Base-by-base conservation (phyloP, 768 basidiomycete species). In the Tricholoma sp. region DNA sequence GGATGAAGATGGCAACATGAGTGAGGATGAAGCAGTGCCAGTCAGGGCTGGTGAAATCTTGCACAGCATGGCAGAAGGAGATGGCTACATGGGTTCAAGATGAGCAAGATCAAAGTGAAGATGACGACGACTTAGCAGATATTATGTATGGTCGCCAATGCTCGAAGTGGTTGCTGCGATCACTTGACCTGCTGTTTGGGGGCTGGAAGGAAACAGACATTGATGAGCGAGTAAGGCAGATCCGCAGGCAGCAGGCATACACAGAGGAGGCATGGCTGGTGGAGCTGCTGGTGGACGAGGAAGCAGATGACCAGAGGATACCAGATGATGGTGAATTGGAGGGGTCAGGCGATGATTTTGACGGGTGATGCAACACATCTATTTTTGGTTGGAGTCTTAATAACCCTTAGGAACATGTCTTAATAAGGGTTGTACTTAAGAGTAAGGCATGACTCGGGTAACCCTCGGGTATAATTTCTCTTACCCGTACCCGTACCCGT, bases 281-380 rank as follows among this genome's bases (percentile, higher is more conserved):
- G 60, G 67, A 67, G 29, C 51, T 61, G 21, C 31, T 69, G 11
- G 67, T 62, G 10, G 65, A 66, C 11, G 61, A 66, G 32, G 57
- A 59, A 27, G 63, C 59, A 19, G 64, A 63, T 37, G 59, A 55
- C 34, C 56, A 60, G 2, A 61, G 32, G 22, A 32, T 50, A 37
- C 49, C 37, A 41, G 35, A 43, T 52, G 18, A 31, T 19, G 22
- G 34, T 10, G 52, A 54, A 43, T 54, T 54, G 39, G 52, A 54
- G 21, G 52, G 52, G 24, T 54, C 52, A 10, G 52, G 52, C 16
- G 22, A 54, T 16, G 22, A 54, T 43, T 54, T 54, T 10, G 37
- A 54, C 24, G 52, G 52, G 52, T 54, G 22, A n/a, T n/a, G n/a
- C n/a, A n/a, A n/a, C n/a, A n/a, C n/a, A 37, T 41, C 12, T 18